Percentiles rank a stretch among this genome's conserved stretches.
phyloP scores from a whole-genome alignment of 2,329 filamentous ascomycete genomes.

The Ceratocystis ficicola region DNA sequence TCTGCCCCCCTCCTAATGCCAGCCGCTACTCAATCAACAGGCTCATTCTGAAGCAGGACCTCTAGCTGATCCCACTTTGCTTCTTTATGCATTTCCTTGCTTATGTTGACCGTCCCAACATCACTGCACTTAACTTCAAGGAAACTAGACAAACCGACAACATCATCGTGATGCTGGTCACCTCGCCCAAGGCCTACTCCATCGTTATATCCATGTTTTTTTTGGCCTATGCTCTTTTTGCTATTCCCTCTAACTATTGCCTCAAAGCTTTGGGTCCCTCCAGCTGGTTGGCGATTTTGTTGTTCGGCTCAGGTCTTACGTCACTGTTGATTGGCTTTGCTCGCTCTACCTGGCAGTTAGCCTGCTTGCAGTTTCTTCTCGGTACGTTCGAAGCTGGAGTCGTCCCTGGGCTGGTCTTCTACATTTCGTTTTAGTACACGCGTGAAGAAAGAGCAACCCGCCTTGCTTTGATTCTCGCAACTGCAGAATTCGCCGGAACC shows the following conservation, averaged over 20 bases:
- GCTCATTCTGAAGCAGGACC: conserved; percentile 47
- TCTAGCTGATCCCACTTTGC: conserved; percentile 48
- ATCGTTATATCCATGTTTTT: conserved; percentile 49
- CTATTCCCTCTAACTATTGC: conserved; percentile 55
- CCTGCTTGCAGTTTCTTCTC: conserved; percentile 54
- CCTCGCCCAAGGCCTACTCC: conserved; percentile 51
- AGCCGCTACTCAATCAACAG: conserved; percentile 28
- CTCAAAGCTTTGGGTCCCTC: conserved; percentile 51
- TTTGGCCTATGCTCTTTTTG: conserved; percentile 47
- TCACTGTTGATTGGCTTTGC: conserved; percentile 55
- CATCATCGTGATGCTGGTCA: conserved; percentile 48
- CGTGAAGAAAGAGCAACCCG: conserved; percentile 56
- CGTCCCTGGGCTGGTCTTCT: conserved; percentile 55
- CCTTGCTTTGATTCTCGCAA: conserved; percentile 58
- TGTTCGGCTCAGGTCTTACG: conserved; percentile 54
- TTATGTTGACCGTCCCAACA: conserved; percentile 57
- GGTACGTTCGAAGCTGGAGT: conserved; percentile 59
- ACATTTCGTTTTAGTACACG: conserved; percentile 64
- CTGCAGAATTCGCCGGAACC: conserved; percentile 57
- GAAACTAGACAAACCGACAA: conserved; percentile 49
- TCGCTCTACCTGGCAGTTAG: conserved; percentile 49
- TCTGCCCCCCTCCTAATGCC: background rate
- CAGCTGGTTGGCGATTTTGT: conserved; percentile 55
- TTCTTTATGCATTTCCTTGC: conserved; percentile 54
- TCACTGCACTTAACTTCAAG: conserved; percentile 56